Conservation (phyloP, 108 stramenopile species). For the Cyclotella choctawhatcheeana region DNA sequence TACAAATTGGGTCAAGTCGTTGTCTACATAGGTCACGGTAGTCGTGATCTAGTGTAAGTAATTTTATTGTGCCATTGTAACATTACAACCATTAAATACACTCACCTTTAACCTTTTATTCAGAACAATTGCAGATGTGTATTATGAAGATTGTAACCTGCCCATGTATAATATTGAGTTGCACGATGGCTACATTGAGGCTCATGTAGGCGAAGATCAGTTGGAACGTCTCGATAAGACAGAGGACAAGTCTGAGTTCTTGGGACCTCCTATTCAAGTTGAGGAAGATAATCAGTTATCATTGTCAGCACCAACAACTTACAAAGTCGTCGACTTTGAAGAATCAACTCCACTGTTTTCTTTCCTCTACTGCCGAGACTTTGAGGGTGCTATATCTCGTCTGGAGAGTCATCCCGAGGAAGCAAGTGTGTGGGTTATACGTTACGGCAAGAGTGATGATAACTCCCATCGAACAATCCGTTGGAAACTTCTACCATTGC, state of each 20-base stretch:
- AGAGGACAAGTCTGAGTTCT: no score
- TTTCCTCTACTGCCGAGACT: constrained; percentile 29
- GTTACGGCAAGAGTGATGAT: constrained; percentile 5
- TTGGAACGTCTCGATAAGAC: not conserved
- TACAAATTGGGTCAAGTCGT: constrained; percentile 31
- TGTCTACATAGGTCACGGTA: constrained; percentile 15
- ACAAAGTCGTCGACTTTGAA: constrained; percentile 31
- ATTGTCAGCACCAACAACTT: not conserved
- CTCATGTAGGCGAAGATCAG: constrained; percentile 9
- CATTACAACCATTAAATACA: no score
- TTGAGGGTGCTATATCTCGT: constrained; percentile 13
- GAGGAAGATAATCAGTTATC: not conserved
- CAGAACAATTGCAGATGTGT: constrained; percentile 17
- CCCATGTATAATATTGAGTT: constrained; percentile 24
- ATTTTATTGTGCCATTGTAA: no score
- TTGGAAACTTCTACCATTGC: constrained; percentile 47
- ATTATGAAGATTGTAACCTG: constrained; percentile 14
- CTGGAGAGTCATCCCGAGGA: constrained; percentile 40
- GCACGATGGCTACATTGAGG: constrained; percentile 9
- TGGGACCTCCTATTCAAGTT: not conserved
- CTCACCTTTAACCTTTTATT: no score
- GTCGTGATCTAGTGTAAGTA: not conserved
- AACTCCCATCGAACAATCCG: not conserved
- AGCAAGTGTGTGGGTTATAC: constrained; percentile 38
- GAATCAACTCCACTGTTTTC: constrained; percentile 24